These are phyloP conservation scores for Hanseniaspora nectarophila DNA, from an alignment of 805 yeast genomes.

Conservation along the genomic window DNA sequence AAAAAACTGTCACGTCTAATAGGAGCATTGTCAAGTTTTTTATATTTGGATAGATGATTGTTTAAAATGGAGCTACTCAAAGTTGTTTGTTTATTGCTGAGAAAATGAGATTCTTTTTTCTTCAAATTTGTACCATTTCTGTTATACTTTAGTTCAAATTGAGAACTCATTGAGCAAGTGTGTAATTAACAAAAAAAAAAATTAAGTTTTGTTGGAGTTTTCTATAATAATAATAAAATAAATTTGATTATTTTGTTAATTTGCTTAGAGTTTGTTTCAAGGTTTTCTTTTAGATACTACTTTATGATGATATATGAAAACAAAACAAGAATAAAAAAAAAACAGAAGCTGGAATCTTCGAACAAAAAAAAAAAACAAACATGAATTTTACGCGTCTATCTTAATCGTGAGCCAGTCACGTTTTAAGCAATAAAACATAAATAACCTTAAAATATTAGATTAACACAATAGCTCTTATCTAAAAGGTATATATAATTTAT, in stretches of 20 bases:
- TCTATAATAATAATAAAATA: too few relatives aligned
- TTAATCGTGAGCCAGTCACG: neutral
- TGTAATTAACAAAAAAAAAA: too few relatives aligned
- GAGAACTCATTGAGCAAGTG: neutral
- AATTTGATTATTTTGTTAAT: neutral
- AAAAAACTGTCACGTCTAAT: conserved; percentile 1
- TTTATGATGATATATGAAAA: neutral
- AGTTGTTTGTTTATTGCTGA: neutral
- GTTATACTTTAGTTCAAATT: conserved; percentile 7
- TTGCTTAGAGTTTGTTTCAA: neutral
- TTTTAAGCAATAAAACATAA: too few relatives aligned
- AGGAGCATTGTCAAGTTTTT: neutral
- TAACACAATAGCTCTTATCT: too few relatives aligned
- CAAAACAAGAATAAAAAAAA: neutral
- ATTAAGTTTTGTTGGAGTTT: too few relatives aligned
- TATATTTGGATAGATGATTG: neutral
- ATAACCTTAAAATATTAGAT: too few relatives aligned
- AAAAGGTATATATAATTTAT: conserved; percentile 5
- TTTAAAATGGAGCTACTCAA: neutral
- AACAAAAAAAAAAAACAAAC: neutral
- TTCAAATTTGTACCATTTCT: conserved; percentile 8
- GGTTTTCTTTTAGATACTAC: neutral
- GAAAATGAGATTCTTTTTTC: neutral
- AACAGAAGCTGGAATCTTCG: neutral
- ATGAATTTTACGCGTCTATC: neutral